A percentile compares a stretch with the other conserved stretches of the same genome.
phyloP scores from a whole-genome alignment of 257 asterid genomes.

The Leptodermis oblonga region DNA sequence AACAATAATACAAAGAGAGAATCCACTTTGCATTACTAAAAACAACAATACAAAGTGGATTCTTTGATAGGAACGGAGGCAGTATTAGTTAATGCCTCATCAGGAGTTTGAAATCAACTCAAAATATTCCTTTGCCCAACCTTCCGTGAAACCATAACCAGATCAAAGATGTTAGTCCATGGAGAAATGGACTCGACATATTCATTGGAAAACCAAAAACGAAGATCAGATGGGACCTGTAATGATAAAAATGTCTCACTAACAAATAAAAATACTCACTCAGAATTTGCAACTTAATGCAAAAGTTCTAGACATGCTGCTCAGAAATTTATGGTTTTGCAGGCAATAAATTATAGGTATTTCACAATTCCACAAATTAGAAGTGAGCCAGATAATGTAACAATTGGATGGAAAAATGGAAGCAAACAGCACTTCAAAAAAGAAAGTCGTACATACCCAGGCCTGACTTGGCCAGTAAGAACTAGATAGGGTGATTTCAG shows the following conservation, averaged over 20 bases:
- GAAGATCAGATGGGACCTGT: background rate
- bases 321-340: background rate
- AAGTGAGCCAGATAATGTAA: background rate
- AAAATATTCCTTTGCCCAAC: background rate
- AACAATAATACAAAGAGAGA: too few species aligned
- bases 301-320: background rate
- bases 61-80: too few species aligned
- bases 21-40: too few species aligned
- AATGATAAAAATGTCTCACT: background rate
- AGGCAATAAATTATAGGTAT: background rate
- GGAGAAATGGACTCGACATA: background rate
- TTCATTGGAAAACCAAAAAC: background rate
- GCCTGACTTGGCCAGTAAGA: conserved; percentile 78
- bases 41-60: too few species aligned
- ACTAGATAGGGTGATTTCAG: conserved; percentile 73
- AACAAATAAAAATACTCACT: background rate
- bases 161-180: background rate
- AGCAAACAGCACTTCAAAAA: background rate
- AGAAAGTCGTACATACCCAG: conserved; percentile 57
- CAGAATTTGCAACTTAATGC: background rate
- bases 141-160: background rate
- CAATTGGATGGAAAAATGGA: background rate
- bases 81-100: too few species aligned
- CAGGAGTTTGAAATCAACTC: background rate
- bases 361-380: background rate